Base-by-base conservation (phyloP, 2,329 filamentous ascomycete genomes). In the Rhinocladiella similis region DNA sequence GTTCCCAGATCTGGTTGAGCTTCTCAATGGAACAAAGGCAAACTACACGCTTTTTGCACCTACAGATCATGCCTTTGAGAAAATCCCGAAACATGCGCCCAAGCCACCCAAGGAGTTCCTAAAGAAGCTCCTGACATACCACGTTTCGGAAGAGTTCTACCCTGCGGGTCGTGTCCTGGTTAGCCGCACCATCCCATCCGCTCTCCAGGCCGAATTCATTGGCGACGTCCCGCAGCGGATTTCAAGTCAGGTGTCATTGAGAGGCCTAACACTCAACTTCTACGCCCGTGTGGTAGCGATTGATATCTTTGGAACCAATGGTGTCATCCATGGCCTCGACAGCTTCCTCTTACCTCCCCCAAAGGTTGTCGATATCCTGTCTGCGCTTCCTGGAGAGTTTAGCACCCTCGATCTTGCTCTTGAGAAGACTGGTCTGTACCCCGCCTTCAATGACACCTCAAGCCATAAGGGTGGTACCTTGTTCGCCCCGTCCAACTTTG, bases 11-110 rank as follows among this genome's bases (percentile, higher is more conserved):
- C 76, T 96, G 0, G 85, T 93, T 35, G 72, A 87, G 52, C 71
- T 85, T 3, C 81, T 97, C 25, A 94, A 95, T 73, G 82, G 83
- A 67, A 93, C 89, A 1, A 74, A 82, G 35, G 77, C 82, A 19
- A 92, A 93, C 71, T 84, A 87, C 67, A 96, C 92, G 1, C 73
- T 94, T 49, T 95, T 96, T 66, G 88, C 89, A 1, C 92, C 92
- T 0, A 85, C 83, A 1, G 84, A 96, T 69, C 76, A 80, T 48
- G 91, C 91, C 0, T 93, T 97, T 65, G 83, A 87, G 56, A 83
- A 81, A 73, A 79, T 85, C 50, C 81, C 81, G 1, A 72, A 81
- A 59, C 73, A 82, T 57, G 75, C 73, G 50, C 73, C 78, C 61
- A 85, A 90, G 73, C 86, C 86, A 3, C 80, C 81, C 54, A 87